Conservation (phyloP, 148 eudicot genomes). For the Vaccinium macrocarpon region DNA sequence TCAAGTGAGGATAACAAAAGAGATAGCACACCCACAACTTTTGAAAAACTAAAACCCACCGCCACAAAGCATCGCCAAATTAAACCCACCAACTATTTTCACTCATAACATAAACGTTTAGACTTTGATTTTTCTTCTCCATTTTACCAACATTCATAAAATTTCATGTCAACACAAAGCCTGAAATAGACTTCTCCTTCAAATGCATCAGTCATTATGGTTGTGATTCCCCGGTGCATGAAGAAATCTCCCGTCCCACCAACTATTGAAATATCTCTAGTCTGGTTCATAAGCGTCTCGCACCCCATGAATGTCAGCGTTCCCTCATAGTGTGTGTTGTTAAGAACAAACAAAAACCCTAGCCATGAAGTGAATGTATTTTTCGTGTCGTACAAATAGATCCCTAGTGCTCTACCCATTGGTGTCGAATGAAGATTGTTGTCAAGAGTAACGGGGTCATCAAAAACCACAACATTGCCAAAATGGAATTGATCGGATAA, state of each 20-base stretch:
- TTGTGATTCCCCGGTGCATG: constrained; percentile 20
- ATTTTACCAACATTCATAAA: constrained; percentile 15
- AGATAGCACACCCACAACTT: too few species aligned
- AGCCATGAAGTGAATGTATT: constrained; percentile 18
- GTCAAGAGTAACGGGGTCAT: constrained; percentile 19
- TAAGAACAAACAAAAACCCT: constrained; percentile 13
- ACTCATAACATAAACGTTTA: not conserved
- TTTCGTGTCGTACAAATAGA: constrained; percentile 13
- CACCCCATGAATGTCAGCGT: constrained; percentile 13
- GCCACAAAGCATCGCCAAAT: not conserved
- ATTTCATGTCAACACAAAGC: constrained; percentile 15
- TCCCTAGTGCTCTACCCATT: constrained; percentile 20
- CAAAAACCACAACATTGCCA: constrained; percentile 16
- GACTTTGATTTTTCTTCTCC: not conserved
- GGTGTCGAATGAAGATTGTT: constrained; percentile 12
- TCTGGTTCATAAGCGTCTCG: not conserved
- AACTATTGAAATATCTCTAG: constrained; percentile 15
- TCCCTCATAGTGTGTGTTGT: constrained; percentile 11
- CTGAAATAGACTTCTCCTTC: constrained; percentile 13
- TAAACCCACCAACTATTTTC: not conserved
- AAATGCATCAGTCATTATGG: constrained; percentile 17
- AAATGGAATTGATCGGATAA: constrained; percentile 13
- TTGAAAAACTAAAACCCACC: not conserved
- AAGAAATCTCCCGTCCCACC: constrained; percentile 27
- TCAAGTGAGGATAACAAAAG: too few species aligned